Conservation (phyloP, 352 stramenopile species). For the Pythium guiyangense region DNA sequence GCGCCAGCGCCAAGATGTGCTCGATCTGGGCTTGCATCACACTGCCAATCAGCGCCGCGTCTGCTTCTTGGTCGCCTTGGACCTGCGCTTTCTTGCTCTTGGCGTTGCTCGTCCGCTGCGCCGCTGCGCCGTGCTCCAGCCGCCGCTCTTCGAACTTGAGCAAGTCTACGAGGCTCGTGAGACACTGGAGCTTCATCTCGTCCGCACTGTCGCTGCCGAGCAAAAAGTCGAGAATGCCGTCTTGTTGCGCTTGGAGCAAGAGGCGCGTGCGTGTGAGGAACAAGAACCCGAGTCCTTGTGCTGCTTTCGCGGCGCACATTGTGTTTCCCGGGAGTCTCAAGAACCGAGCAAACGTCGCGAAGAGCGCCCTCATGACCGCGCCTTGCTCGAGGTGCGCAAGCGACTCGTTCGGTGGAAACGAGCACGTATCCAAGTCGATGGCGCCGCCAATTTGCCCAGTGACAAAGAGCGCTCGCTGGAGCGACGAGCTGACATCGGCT, state of each 20-base stretch:
- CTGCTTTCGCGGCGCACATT: slow-evolving; percentile 59
- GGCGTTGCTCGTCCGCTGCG: slow-evolving; percentile 35
- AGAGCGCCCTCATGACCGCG: slow-evolving; percentile 54
- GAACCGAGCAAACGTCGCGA: slow-evolving; percentile 50
- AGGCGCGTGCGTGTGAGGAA: slow-evolving; percentile 62
- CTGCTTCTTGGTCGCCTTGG: slow-evolving; percentile 82
- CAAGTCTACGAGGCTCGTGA: slow-evolving; percentile 73
- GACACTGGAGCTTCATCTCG: slow-evolving; percentile 61
- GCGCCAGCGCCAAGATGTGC: slow-evolving; percentile 50
- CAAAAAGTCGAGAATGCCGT: slow-evolving; percentile 48
- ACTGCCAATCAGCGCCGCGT: slow-evolving; percentile 82
- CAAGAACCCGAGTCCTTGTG: slow-evolving; percentile 80
- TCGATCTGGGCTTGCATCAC: slow-evolving; percentile 82
- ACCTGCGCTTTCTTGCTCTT: slow-evolving; percentile 76
- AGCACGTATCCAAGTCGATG: slow-evolving; percentile 58
- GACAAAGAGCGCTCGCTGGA: slow-evolving; percentile 77
- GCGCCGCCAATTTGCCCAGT: slow-evolving; percentile 59
- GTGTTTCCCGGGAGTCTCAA: slow-evolving; percentile 36
- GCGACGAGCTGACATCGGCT: slow-evolving; percentile 28
- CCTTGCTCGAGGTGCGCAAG: slow-evolving; percentile 38
- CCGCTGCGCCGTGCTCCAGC: slow-evolving; percentile 42
- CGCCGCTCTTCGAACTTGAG: slow-evolving; percentile 67
- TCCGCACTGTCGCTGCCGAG: slow-evolving; percentile 27
- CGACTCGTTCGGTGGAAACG: slow-evolving; percentile 18
- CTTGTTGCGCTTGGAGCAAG: slow-evolving; percentile 71